Evolutionary conservation across 345 rosid species (phyloP).

Genomic region (Gossypium rotundifolium): DNA sequence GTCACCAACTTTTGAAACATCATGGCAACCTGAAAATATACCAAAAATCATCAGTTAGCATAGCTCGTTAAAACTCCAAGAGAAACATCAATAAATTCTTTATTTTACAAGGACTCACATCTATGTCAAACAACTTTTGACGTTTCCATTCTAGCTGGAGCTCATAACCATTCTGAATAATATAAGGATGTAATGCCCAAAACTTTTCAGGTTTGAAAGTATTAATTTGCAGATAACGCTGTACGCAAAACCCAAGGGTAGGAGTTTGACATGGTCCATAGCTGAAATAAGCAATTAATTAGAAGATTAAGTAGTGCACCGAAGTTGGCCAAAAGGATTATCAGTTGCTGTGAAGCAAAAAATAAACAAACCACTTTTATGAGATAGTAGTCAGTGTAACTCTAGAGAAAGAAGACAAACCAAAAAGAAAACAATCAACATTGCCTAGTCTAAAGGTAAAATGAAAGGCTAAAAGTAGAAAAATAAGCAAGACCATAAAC

Average conservation of each 20-base stretch:
- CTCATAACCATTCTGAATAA: conserved; percentile 62
- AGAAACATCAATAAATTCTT: not conserved
- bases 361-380: not conserved
- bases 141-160: conserved; percentile 94
- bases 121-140: conserved; percentile 72
- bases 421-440: not conserved
- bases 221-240: conserved; percentile 80
- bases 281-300: conserved; percentile 43
- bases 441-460: not conserved
- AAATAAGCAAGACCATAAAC: not conserved
- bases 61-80: not conserved
- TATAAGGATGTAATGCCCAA: conserved; percentile 70
- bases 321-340: not conserved
- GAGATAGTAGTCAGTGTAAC: not conserved
- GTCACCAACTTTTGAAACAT: conserved; percentile 75
- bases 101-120: conserved; percentile 43
- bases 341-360: not conserved
- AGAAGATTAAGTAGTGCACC: not conserved
- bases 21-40: conserved; percentile 54
- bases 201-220: conserved; percentile 83
- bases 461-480: conserved; percentile 4
- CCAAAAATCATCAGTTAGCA: conserved; percentile 8
- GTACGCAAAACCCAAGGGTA: conserved; percentile 95
- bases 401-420: not conserved
- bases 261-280: conserved; percentile 98